Conservation (phyloP, 768 basidiomycete genomes). For the Boletus tylopilopsis region DNA sequence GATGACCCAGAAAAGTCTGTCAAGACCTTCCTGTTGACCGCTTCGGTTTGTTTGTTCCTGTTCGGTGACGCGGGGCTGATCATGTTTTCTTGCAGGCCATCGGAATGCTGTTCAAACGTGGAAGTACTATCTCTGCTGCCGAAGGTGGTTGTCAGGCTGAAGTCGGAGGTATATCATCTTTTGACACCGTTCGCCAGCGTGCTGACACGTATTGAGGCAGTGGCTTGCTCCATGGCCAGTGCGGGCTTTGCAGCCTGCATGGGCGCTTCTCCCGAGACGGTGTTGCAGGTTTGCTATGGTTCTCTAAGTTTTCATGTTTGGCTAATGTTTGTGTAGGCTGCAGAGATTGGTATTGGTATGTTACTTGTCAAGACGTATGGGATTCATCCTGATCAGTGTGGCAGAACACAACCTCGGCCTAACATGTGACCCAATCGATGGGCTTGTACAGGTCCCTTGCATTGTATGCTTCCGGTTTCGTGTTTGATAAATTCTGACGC, state of each 20-base stretch:
- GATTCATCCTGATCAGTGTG: conserved; percentile 2
- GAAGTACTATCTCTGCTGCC: conserved; percentile 94
- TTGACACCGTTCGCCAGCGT: neutral
- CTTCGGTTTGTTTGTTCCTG: conserved; percentile 51
- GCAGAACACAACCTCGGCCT: conserved; percentile 82
- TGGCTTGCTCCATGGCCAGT: conserved; percentile 95
- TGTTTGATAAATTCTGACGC: conserved; percentile 1
- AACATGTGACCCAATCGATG: conserved; percentile 93
- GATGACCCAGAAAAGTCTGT: conserved; percentile 88
- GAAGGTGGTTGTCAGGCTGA: conserved; percentile 96
- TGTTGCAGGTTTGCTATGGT: conserved; percentile 54
- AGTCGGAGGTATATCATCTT: conserved; percentile 65
- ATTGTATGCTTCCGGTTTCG: conserved; percentile 50
- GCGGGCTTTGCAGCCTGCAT: conserved; percentile 93
- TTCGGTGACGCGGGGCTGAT: conserved; percentile 1
- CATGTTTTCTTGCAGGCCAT: conserved; percentile 51
- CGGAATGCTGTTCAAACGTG: conserved; percentile 95
- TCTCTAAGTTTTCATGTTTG: neutral
- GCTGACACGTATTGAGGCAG: conserved; percentile 33
- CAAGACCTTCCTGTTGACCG: conserved; percentile 86
- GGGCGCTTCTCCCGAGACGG: conserved; percentile 84
- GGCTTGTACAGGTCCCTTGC: conserved; percentile 92
- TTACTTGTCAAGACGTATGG: neutral
- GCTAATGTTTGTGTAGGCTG: conserved; percentile 44
- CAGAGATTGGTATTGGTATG: conserved; percentile 86